phyloP scores from a whole-genome alignment of 2,329 filamentous ascomycete species.

The Anisogramma anomala region DNA sequence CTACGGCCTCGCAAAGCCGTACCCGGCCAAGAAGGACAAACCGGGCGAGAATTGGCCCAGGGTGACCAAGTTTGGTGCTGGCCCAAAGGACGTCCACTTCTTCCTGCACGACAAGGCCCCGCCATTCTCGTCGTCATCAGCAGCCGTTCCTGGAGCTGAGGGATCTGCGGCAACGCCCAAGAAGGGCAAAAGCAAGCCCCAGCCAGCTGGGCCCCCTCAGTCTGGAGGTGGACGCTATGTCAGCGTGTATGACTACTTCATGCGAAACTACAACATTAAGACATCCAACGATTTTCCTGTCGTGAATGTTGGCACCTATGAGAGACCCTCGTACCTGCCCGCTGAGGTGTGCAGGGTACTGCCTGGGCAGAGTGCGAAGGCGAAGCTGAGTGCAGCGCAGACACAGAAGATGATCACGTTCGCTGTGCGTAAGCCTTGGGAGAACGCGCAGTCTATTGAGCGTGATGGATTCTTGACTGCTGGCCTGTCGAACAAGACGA shows the following conservation, averaged over 20 bases:
- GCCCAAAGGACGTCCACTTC: constrained; percentile 43
- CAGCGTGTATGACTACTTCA: constrained; percentile 40
- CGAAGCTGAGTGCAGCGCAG: constrained; percentile 36
- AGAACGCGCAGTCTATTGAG: constrained; percentile 46
- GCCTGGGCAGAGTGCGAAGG: constrained; percentile 41
- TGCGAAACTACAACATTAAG: constrained; percentile 23
- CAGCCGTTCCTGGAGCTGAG: neutral
- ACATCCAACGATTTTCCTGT: constrained; percentile 32
- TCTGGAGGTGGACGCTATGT: constrained; percentile 27
- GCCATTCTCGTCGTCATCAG: neutral
- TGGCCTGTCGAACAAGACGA: constrained; percentile 30
- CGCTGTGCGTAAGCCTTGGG: constrained; percentile 42
- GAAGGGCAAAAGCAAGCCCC: constrained; percentile 4
- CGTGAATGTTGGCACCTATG: constrained; percentile 46
- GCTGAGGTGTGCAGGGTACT: constrained; percentile 44
- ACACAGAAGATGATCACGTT: constrained; percentile 49
- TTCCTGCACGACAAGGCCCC: constrained; percentile 26
- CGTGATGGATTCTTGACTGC: constrained; percentile 36
- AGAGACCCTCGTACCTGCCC: constrained; percentile 46
- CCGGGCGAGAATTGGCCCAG: constrained; percentile 18
- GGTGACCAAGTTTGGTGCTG: constrained; percentile 28
- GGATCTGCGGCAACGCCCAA: constrained; percentile 1
- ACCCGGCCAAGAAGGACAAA: constrained; percentile 21
- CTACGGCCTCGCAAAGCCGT: constrained; percentile 21
- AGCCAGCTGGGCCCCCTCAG: neutral